A percentile compares a stretch with the other conserved stretches of the same genome.
Evolutionary conservation across 495 filamentous ascomycete genomes (phyloP).

Genomic region (Penicillium ochrochloron): DNA sequence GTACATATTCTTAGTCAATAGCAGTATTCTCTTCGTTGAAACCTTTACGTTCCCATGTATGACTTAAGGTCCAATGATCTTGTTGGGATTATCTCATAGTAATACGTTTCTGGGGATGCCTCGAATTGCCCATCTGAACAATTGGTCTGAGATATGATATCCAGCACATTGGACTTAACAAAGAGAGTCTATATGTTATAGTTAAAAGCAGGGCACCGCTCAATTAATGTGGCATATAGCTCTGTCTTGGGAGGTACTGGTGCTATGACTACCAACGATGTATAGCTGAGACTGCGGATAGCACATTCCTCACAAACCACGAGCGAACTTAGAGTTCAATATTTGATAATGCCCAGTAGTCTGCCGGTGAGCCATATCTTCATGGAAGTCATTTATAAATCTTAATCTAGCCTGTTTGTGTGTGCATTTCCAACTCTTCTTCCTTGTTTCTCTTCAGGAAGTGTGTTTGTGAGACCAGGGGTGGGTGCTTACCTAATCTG

Average conservation of each 20-base stretch:
- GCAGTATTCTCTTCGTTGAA: too few relatives aligned
- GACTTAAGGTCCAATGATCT: not conserved
- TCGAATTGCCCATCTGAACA: too few relatives aligned
- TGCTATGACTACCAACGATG: not conserved
- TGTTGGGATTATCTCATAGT: not conserved
- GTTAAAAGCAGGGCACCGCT: too few relatives aligned
- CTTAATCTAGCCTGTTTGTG: not conserved
- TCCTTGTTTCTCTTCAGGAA: not conserved
- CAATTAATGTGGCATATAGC: too few relatives aligned
- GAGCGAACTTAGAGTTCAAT: not conserved
- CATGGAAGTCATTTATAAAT: not conserved
- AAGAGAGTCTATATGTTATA: too few relatives aligned
- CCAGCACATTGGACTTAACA: too few relatives aligned
- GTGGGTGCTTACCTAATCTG: conserved; percentile 35
- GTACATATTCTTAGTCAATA: not conserved
- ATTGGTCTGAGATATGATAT: too few relatives aligned
- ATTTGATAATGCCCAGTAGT: too few relatives aligned
- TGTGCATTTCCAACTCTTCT: not conserved
- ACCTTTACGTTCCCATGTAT: not conserved
- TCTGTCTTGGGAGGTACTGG: too few relatives aligned
- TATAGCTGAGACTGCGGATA: not conserved
- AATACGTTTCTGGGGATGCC: not conserved
- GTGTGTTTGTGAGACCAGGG: conserved; percentile 21
- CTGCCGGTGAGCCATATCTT: too few relatives aligned
- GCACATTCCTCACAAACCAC: not conserved